Conservation (phyloP, 2,329 filamentous ascomycete genomes). For the Claviceps pazoutovae region DNA sequence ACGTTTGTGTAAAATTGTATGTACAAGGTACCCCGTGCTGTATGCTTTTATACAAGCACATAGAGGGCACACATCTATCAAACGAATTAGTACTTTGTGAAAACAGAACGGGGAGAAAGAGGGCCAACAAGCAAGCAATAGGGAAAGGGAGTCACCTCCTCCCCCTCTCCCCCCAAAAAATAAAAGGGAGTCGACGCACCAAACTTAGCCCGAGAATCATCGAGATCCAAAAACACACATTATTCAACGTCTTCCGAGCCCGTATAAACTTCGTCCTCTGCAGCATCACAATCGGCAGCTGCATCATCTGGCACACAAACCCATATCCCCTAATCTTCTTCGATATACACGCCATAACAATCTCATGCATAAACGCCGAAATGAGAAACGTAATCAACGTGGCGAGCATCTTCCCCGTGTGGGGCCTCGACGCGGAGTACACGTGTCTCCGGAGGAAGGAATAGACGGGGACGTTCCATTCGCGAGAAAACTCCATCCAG, state of each 20-base stretch:
- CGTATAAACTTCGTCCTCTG: conserved; percentile 69
- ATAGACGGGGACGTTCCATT: conserved; percentile 98
- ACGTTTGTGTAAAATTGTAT: not conserved
- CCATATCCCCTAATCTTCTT: conserved; percentile 94
- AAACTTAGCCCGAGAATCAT: conserved; percentile 79
- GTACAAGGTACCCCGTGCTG: not conserved
- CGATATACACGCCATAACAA: conserved; percentile 96
- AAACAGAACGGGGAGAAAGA: not conserved
- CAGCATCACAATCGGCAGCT: conserved; percentile 86
- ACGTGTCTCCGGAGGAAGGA: conserved; percentile 91
- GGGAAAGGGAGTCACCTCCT: not conserved
- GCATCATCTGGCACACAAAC: conserved; percentile 89
- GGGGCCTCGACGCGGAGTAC: conserved; percentile 66
- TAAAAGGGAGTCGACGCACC: conserved; percentile 34
- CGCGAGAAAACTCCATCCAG: conserved; percentile 89
- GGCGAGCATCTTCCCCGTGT: conserved; percentile 62
- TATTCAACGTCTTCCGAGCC: conserved; percentile 66
- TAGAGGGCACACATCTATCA: conserved; percentile 39
- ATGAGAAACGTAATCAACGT: conserved; percentile 88
- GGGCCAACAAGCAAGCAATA: not conserved
- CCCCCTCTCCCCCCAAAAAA: too few species aligned
- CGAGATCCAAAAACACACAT: conserved; percentile 79
- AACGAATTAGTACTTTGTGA: conserved; percentile 7
- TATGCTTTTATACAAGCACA: conserved; percentile 27
- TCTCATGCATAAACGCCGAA: conserved; percentile 77